phyloP scores from a whole-genome alignment of 1,284 basidiomycete genomes.

The Meripilus lineatus region DNA sequence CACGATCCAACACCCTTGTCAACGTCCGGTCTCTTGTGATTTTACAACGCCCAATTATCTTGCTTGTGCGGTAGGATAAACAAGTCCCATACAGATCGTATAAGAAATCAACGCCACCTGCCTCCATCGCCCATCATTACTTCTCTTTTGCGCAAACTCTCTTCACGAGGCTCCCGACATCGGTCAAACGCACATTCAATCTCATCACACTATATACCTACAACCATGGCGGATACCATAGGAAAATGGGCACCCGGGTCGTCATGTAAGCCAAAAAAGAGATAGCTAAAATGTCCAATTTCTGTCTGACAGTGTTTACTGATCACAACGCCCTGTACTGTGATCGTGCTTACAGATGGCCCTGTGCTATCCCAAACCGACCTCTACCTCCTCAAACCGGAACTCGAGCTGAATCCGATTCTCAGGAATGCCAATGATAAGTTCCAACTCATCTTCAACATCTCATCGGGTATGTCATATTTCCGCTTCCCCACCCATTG shows the following conservation, averaged over 20 bases:
- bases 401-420: conserved; percentile 66
- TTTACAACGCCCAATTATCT: too few relatives aligned
- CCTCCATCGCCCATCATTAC: too few relatives aligned
- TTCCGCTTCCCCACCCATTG: too few relatives aligned
- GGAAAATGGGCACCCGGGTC: conserved; percentile 26
- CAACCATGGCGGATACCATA: conserved; percentile 22
- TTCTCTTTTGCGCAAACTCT: too few relatives aligned
- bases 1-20: too few relatives aligned
- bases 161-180: too few relatives aligned
- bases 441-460: conserved; percentile 69
- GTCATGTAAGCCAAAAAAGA: background rate
- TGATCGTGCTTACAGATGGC: conserved; percentile 46
- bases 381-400: conserved; percentile 63
- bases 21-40: too few relatives aligned
- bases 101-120: too few relatives aligned
- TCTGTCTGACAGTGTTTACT: background rate
- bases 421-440: conserved; percentile 42
- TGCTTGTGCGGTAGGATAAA: too few relatives aligned
- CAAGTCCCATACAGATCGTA: too few relatives aligned
- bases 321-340: too few relatives aligned
- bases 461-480: conserved; percentile 48
- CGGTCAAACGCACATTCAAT: background rate
- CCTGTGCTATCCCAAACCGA: conserved; percentile 72
- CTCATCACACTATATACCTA: background rate
- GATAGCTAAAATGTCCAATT: background rate